Base-by-base conservation (phyloP, 225 moss, liverwort and hornwort genomes). In the Neckera pumila region DNA sequence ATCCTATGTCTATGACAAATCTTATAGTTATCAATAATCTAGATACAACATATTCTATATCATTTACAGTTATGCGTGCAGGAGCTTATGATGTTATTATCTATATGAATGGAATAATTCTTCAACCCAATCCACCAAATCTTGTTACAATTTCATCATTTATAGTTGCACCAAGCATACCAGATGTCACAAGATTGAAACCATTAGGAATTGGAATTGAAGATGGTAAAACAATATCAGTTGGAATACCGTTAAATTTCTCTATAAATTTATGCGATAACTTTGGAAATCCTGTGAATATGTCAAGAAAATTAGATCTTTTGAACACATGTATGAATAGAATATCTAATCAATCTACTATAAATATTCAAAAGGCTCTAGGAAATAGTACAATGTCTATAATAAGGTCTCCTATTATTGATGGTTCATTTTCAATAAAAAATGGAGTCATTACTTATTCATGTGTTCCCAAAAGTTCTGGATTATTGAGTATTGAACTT, bases 21-120 rank as follows among this genome's bases (percentile, higher is more conserved):
- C 90, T 92, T 11, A 66, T 30, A 42, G 12, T 95, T 62, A 85
- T 84, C 7, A 93, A 94, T 85, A 95, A 95, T 85, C 80, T 93
- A 28, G 93, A 95, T 18, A 94, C 92, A 81, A 91, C 94, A 7
- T 93, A 94, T 21, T 89, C 87, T 7, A 91, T 95, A 76, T 90
- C 90, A 27, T 95, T 95, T 74, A 92, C 89, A 23, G 92, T 94
- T 14, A 88, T 90, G 23, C 88, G 11, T 16, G 89, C 94, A 20
- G 75, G 92, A 53, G 36, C 87, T 3, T 95, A 95, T 59, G 91
- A 95, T 84, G 60, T 95, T 18, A 82, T 93, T 56, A 85, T 95
- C 34, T 93, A 88, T 87, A 90, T 95, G 87, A 94, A 95, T 69
- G 90, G 92, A 72, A 90, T 91, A 51, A 87, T 93, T 63, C n/a